Conservation (phyloP, 1,284 basidiomycete genomes). For the Trichosporon sp. region DNA sequence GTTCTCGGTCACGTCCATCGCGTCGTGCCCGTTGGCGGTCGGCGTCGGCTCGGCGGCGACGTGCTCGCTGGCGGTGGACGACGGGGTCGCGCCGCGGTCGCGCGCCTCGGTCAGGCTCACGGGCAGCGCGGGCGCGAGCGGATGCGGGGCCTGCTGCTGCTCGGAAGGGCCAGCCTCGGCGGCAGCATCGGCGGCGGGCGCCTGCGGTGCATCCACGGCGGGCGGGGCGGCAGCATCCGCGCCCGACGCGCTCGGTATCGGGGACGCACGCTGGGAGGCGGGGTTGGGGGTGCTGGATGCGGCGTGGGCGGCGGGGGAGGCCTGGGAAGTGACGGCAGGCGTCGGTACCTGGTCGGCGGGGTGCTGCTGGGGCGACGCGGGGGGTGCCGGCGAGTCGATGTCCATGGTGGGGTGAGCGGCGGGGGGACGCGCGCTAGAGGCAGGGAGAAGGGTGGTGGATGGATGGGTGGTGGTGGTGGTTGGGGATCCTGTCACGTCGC, state of each 20-base stretch:
- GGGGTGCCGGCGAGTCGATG: conserved; percentile 13
- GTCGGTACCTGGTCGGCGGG: not conserved
- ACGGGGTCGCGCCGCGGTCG: not conserved
- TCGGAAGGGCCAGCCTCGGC: not conserved
- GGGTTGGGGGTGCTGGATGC: not conserved
- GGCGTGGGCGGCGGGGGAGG: not conserved
- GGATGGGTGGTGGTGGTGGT: not conserved
- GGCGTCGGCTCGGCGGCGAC: not conserved
- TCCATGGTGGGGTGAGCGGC: conserved; percentile 13
- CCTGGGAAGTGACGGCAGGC: not conserved
- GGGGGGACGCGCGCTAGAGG: not conserved
- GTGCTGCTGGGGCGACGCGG: conserved; percentile 15
- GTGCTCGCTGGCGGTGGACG: not conserved
- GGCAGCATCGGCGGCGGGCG: not conserved
- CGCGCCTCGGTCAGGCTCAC: not conserved
- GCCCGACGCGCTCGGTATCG: not conserved
- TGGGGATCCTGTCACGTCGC: not conserved
- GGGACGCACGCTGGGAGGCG: not conserved
- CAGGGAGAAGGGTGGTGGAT: not conserved
- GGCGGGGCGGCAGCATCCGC: not conserved
- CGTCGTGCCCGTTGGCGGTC: conserved; percentile 1
- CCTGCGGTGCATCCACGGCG: not conserved
- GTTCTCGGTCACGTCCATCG: not conserved
- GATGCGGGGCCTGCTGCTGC: not conserved
- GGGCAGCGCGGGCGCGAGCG: not conserved